Evolutionary conservation across 139 green algal species (phyloP).

Genomic region (Chlorella sp.): DNA sequence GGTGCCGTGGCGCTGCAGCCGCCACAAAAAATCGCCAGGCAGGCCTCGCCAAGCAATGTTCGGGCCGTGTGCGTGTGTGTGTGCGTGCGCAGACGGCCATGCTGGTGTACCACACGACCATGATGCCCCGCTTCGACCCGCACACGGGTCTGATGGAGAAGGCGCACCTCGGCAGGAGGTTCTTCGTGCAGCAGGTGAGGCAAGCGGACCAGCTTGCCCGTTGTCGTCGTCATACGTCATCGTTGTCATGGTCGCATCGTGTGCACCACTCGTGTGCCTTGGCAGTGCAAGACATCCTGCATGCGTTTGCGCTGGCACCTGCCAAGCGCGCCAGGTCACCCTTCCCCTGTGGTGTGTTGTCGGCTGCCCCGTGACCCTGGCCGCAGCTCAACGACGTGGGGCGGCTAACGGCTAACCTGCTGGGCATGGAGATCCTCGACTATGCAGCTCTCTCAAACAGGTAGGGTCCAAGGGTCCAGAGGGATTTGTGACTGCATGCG

Average conservation of each 20-base stretch:
- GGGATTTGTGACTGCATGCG: too few species aligned
- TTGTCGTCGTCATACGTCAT: too few species aligned
- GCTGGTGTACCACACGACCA: constrained; percentile 7
- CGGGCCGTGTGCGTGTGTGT: too few species aligned
- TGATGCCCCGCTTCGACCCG: constrained; percentile 7
- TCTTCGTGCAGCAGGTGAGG: background rate
- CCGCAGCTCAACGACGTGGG: constrained; percentile 15
- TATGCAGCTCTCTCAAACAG: constrained; percentile 7
- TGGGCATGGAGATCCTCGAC: constrained; percentile 21
- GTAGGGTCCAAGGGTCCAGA: too few species aligned
- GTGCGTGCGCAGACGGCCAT: background rate
- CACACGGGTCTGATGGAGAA: constrained; percentile 14
- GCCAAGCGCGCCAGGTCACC: too few species aligned
- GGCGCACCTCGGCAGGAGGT: constrained; percentile 4
- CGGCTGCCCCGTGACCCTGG: background rate
- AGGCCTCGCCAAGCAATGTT: background rate
- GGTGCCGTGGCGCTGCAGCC: too few species aligned
- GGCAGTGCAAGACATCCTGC: too few species aligned
- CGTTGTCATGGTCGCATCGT: too few species aligned
- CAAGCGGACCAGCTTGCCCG: too few species aligned
- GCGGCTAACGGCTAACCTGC: background rate
- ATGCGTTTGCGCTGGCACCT: too few species aligned
- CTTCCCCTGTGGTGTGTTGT: too few species aligned
- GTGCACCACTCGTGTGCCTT: too few species aligned
- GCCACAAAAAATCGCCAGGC: background rate